These are phyloP conservation scores for Syzygium grande DNA, from an alignment of 345 rosid genomes.

Conservation along the genomic window DNA sequence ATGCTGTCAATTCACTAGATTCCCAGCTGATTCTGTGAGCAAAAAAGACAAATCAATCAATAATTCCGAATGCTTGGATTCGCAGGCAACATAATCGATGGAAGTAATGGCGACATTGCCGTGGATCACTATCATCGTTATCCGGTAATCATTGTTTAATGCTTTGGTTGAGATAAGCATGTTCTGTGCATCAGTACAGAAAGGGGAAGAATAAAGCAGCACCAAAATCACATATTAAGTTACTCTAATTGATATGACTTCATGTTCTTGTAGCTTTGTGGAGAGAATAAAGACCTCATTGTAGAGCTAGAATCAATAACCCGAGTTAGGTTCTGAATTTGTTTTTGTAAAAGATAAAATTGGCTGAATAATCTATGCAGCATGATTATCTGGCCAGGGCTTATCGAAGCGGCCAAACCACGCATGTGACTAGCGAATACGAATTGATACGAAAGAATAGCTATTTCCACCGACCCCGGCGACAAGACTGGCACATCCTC, in stretches of 20 bases:
- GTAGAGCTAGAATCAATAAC: neutral
- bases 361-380: neutral
- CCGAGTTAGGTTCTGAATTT: neutral
- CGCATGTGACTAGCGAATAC: neutral
- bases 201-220: neutral
- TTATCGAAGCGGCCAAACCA: neutral
- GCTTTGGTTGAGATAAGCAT: neutral
- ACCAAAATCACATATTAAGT: neutral
- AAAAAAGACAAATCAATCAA: neutral
- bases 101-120: slow-evolving; percentile 57
- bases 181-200: neutral
- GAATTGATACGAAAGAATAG: neutral
- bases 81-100: slow-evolving; percentile 44
- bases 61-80: neutral
- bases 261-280: neutral
- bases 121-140: slow-evolving; percentile 68
- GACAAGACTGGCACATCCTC: neutral
- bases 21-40: neutral
- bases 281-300: neutral
- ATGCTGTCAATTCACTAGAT: neutral
- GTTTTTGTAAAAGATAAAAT: neutral
- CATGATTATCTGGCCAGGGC: neutral
- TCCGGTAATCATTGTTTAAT: slow-evolving; percentile 18
- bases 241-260: neutral
- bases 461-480: neutral